phyloP scores from a whole-genome alignment of 2,329 filamentous ascomycete species.

The Exophiala spinifera region DNA sequence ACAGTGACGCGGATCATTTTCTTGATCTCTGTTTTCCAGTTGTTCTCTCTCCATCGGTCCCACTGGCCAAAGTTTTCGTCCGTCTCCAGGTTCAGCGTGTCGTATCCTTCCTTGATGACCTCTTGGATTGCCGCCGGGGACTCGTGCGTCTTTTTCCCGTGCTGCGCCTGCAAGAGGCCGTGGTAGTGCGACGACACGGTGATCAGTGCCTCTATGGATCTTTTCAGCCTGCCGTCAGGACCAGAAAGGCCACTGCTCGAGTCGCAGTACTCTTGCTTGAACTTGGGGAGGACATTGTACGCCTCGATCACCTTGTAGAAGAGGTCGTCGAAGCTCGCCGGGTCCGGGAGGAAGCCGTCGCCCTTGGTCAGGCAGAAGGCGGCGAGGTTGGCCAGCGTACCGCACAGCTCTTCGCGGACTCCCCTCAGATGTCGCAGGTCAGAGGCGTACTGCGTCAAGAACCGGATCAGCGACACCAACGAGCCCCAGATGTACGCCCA shows the following conservation, averaged over 20 bases:
- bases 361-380: conserved; percentile 82
- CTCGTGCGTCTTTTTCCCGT: conserved; percentile 62
- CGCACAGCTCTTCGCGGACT: conserved; percentile 66
- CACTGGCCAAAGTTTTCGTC: conserved; percentile 82
- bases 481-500: conserved; percentile 95
- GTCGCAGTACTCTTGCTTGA: conserved; percentile 64
- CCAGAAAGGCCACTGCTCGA: conserved; percentile 5
- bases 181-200: conserved; percentile 84
- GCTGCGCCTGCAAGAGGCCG: conserved; percentile 60
- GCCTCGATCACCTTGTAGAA: conserved; percentile 98
- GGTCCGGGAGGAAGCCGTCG: conserved; percentile 84
- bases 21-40: conserved; percentile 76
- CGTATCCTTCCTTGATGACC: conserved; percentile 94
- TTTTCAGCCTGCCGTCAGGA: conserved; percentile 44
- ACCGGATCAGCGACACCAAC: conserved; percentile 80
- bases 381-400: conserved; percentile 75
- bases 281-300: conserved; percentile 67
- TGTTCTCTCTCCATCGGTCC: conserved; percentile 78
- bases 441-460: conserved; percentile 79
- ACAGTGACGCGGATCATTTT: conserved; percentile 79
- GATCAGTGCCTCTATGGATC: conserved; percentile 74
- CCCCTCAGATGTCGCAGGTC: conserved; percentile 64
- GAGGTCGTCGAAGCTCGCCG: conserved; percentile 86
- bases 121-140: conserved; percentile 73
- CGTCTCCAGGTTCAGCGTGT: conserved; percentile 86